These are phyloP conservation scores for Lentinula aciculospora DNA, from an alignment of 768 basidiomycete species.

Conservation along the genomic window DNA sequence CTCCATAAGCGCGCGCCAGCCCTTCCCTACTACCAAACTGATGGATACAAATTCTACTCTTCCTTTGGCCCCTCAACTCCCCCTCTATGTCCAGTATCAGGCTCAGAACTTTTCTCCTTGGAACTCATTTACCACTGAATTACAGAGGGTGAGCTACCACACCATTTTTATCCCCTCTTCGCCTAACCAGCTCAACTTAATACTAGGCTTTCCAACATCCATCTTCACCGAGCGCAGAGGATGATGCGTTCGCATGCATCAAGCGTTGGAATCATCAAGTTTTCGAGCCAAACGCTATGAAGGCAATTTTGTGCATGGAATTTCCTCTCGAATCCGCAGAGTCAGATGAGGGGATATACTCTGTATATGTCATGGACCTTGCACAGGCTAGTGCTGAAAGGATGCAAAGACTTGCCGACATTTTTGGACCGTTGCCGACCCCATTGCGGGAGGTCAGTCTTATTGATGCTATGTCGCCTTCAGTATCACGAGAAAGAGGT, in stretches of 20 bases:
- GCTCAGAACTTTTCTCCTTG: background rate
- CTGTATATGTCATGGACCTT: conserved; percentile 2
- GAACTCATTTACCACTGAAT: background rate
- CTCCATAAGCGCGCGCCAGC: background rate
- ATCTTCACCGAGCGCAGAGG: background rate
- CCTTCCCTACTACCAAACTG: conserved; percentile 1
- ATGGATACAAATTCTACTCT: background rate
- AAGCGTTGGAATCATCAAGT: conserved; percentile 1
- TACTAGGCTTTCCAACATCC: background rate
- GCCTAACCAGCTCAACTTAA: background rate
- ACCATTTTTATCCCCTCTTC: background rate
- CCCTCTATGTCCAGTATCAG: background rate
- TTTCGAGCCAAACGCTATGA: background rate
- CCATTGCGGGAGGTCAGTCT: background rate
- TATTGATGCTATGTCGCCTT: background rate
- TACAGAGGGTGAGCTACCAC: background rate
- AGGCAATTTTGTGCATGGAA: conserved; percentile 4
- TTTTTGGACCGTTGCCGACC: background rate
- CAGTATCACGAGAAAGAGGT: background rate
- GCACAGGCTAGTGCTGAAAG: background rate
- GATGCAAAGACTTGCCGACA: background rate
- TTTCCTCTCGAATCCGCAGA: background rate
- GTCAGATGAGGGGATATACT: background rate
- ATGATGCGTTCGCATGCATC: background rate
- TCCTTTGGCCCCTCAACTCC: background rate